These are phyloP conservation scores for Mortierella claussenii DNA, from an alignment of 192 early-diverging fungal species.

Conservation along the genomic window DNA sequence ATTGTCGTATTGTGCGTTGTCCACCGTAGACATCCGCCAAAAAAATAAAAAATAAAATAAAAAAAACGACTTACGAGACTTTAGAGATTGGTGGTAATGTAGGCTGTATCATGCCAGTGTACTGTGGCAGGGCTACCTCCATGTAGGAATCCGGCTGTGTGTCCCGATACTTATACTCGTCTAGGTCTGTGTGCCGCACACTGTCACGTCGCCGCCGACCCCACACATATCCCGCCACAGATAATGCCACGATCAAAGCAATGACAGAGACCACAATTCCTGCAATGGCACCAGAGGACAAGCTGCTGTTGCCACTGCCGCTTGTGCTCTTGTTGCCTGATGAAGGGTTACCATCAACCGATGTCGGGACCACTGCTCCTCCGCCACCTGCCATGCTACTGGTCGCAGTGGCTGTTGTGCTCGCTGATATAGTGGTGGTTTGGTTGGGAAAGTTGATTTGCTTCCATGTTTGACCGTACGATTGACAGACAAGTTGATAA, in stretches of 20 bases:
- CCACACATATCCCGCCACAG: conserved; percentile 40
- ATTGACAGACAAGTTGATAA: conserved; percentile 30
- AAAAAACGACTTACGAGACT: conserved; percentile 24
- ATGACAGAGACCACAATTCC: conserved; percentile 44
- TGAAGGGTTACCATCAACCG: neutral
- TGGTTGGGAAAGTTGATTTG: conserved; percentile 18
- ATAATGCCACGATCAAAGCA: conserved; percentile 36
- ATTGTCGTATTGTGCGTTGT: neutral
- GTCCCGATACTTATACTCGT: conserved; percentile 32
- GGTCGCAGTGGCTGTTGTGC: conserved; percentile 4
- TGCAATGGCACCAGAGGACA: conserved; percentile 36
- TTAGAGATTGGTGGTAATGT: conserved; percentile 35
- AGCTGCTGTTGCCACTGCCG: neutral
- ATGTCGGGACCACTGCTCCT: neutral
- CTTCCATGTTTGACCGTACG: conserved; percentile 25
- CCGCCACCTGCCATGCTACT: neutral
- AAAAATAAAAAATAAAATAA: neutral
- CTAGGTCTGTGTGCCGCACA: neutral
- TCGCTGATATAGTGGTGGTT: conserved; percentile 10
- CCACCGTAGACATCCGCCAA: neutral
- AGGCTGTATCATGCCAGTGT: conserved; percentile 41
- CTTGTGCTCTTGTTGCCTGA: neutral
- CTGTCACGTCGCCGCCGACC: conserved; percentile 25
- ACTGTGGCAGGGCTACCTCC: conserved; percentile 35
- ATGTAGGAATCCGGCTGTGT: conserved; percentile 27